These are phyloP conservation scores for Xylaria grammica DNA, from an alignment of 495 filamentous ascomycete genomes.

Conservation along the genomic window DNA sequence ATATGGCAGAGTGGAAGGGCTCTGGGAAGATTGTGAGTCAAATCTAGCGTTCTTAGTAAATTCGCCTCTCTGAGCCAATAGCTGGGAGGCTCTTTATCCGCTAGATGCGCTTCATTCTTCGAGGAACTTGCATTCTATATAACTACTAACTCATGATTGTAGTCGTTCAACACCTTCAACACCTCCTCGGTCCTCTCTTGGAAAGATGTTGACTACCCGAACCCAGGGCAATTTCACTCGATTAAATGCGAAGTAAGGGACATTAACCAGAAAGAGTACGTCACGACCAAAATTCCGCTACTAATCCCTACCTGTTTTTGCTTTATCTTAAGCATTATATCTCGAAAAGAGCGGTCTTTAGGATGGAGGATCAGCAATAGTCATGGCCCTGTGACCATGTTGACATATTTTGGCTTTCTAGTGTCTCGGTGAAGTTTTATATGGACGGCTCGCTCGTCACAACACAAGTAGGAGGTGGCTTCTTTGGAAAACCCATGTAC, in stretches of 20 bases:
- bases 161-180: constrained; percentile 66
- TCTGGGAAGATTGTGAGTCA: constrained; percentile 53
- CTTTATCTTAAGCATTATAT: no score
- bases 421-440: constrained; percentile 56
- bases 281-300: neutral
- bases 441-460: constrained; percentile 56
- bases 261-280: constrained; percentile 54
- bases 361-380: neutral
- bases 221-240: constrained; percentile 53
- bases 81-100: neutral
- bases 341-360: neutral
- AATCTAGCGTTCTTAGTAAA: neutral
- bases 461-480: constrained; percentile 58
- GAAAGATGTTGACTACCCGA: constrained; percentile 55
- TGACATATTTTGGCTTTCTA: neutral
- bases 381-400: neutral
- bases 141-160: neutral
- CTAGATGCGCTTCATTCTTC: neutral
- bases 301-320: no score
- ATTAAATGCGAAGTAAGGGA: constrained; percentile 58
- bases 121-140: neutral
- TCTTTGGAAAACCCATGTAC: constrained; percentile 54
- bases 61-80: neutral
- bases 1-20: constrained; percentile 68
- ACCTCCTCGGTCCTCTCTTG: constrained; percentile 54